Percentiles rank a stretch among this genome's conserved stretches.
These are phyloP conservation scores for Echites panduratus DNA, from an alignment of 257 asterid species.

Conservation along the genomic window DNA sequence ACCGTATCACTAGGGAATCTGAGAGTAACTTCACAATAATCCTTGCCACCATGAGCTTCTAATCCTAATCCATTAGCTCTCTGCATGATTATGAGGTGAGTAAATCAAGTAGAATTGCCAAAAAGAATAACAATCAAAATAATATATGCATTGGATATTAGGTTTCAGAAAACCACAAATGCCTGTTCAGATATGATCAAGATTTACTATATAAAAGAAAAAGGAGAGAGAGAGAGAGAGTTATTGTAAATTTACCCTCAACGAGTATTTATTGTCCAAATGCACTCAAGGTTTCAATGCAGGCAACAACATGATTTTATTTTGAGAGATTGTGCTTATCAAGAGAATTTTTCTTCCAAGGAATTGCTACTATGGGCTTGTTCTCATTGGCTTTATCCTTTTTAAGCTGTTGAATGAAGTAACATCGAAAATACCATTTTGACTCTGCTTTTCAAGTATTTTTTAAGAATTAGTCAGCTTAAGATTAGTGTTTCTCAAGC, in stretches of 20 bases:
- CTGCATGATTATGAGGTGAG: constrained; percentile 38
- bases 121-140: background rate
- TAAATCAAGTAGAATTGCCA: background rate
- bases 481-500: background rate
- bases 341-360: too few relatives aligned
- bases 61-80: constrained; percentile 93
- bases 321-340: too few relatives aligned
- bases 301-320: background rate
- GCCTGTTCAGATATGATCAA: background rate
- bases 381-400: too few relatives aligned
- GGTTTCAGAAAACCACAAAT: background rate
- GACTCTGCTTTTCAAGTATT: too few relatives aligned
- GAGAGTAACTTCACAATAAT: constrained; percentile 60
- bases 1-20: constrained; percentile 69
- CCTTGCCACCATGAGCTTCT: constrained; percentile 61
- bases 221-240: background rate
- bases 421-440: background rate
- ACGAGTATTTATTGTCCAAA: background rate
- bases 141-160: too few relatives aligned
- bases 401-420: too few relatives aligned
- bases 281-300: background rate
- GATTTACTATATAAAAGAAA: background rate
- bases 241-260: background rate
- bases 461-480: too few relatives aligned
- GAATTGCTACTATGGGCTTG: too few relatives aligned